Conservation (phyloP, 179 eudicot species). For the Patellifolia procumbens region DNA sequence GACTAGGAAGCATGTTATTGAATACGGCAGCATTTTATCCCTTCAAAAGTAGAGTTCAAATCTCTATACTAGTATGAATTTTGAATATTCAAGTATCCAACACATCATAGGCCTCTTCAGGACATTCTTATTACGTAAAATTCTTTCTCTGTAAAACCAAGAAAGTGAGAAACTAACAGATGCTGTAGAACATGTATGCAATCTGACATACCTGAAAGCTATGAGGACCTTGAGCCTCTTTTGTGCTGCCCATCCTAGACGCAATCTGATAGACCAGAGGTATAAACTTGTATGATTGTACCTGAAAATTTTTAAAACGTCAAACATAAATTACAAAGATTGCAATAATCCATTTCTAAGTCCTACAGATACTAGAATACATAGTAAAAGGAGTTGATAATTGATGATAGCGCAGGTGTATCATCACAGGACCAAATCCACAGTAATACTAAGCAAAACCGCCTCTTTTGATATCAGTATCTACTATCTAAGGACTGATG, state of each 20-base stretch:
- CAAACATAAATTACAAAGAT: background rate
- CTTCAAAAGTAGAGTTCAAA: too few species aligned
- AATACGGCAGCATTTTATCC: too few species aligned
- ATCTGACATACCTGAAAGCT: conserved; percentile 71
- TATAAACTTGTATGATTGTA: conserved; percentile 91
- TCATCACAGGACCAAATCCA: background rate
- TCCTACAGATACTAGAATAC: conserved; percentile 6
- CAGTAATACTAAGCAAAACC: background rate
- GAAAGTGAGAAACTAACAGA: background rate
- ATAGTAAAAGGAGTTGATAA: background rate
- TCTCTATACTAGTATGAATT: too few species aligned
- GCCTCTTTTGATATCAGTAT: background rate
- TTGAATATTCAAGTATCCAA: too few species aligned
- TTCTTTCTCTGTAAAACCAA: background rate
- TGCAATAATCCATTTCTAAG: background rate
- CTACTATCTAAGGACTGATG: too few species aligned
- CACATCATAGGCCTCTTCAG: background rate
- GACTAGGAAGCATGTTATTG: too few species aligned
- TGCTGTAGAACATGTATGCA: conserved; percentile 20
- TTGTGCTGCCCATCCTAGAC: conserved; percentile 85
- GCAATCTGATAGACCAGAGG: conserved; percentile 98
- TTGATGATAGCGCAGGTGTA: background rate
- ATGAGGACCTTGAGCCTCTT: conserved; percentile 66
- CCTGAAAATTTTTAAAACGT: conserved; percentile 46
- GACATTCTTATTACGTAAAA: background rate